Evolutionary conservation across 176 grass and related monocot genomes (phyloP), one percentile per base, ranked within the genome.

Genomic region (Hordeum marinum): DNA sequence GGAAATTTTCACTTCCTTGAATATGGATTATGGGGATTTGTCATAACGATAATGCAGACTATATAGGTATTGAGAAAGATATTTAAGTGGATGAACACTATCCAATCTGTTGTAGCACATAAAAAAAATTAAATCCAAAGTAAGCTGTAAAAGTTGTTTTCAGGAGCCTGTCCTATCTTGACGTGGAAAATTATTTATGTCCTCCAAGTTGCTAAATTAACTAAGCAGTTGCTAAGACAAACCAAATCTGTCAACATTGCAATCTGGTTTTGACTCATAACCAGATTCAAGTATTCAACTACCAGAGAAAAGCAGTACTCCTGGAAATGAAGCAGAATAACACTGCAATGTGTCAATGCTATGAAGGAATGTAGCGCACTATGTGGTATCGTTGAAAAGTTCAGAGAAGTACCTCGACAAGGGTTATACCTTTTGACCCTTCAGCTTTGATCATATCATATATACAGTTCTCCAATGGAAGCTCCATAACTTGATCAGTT

Each of bases 381-480:
- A 43, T 18, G 61, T 31, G 71, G 52, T 32, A 23, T 23, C 8
- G 32, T 21, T 84, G 9, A 27, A 79, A 85, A n/a, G 77, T 87
- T 67, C 23, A 45, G 75, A 63, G 31, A 84, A 61, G 41, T 95
- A 98, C 96, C 96, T 95, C 91, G 78, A 86, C 84, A 83, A 98
- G 92, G 31, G 93, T 98, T 80, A 95, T 94, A 76, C 96, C 96
- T 92, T 90, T 94, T 79, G 90, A 79, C 61, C 96, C 96, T 89
- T 91, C 83, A 26, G 69, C 86, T 88, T 90, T 91, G 80, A 98
- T 88, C 93, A 98, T 95, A 90, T 95, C 93, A 45, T 98, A 98
- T 82, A 98, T 94, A 63, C 96, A 87, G 52, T 90, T 83, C 27
- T 98, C 96, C 66, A 95, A 66, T 37, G 96, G 91, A 85, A 98